Evolutionary conservation across 1,284 basidiomycete species (phyloP).

Genomic region (Apiotrichum mycotoxinovorans): DNA sequence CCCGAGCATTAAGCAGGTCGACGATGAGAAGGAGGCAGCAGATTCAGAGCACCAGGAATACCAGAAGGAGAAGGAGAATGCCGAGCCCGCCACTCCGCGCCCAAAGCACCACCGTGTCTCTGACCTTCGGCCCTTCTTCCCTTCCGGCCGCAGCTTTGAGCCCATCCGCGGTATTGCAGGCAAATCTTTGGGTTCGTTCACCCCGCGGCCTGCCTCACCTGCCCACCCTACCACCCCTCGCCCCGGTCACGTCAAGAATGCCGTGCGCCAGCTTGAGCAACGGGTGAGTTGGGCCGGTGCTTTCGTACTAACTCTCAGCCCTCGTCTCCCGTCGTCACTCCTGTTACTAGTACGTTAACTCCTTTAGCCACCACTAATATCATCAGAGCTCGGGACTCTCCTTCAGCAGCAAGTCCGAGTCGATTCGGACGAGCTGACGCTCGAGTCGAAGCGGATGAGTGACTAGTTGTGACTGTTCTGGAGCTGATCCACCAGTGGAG

Average conservation of each 20-base stretch:
- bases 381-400: slow-evolving; percentile 5
- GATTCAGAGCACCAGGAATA: no score
- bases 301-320: neutral
- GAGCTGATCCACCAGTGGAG: slow-evolving; percentile 11
- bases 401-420: slow-evolving; percentile 4
- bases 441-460: slow-evolving; percentile 21
- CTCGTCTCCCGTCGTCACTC: neutral
- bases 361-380: neutral
- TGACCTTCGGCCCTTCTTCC: slow-evolving; percentile 16
- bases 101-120: neutral
- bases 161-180: slow-evolving; percentile 6
- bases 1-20: neutral
- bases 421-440: slow-evolving; percentile 18
- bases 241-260: slow-evolving; percentile 14
- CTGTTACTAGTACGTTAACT: slow-evolving; percentile 12
- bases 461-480: neutral
- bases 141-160: slow-evolving; percentile 18
- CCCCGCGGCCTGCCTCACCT: neutral
- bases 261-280: slow-evolving; percentile 15
- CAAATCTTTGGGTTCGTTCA: neutral
- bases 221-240: neutral
- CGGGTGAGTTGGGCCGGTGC: neutral
- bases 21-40: neutral
- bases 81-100: neutral
- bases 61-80: neutral